Conservation (phyloP, 768 basidiomycete species). For the Clavulina sp. region DNA sequence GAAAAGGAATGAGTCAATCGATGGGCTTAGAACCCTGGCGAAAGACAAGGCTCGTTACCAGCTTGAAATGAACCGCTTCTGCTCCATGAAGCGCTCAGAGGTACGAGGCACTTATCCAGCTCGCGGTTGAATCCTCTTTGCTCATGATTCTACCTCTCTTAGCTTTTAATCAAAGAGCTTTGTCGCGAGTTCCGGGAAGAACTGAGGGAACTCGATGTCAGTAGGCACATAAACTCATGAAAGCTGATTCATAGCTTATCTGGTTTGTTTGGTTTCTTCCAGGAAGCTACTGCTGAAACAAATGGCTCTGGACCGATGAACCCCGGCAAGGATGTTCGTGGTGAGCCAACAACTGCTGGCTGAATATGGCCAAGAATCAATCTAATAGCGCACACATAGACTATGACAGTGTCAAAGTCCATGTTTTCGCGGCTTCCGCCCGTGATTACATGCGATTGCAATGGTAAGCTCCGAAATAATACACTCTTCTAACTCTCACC, state of each 20-base stretch:
- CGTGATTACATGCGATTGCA: conserved; percentile 43
- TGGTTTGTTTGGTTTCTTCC: no score
- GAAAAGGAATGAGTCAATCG: conserved; percentile 15
- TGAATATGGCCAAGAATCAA: no score
- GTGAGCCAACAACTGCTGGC: no score
- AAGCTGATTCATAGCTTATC: no score
- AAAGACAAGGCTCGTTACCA: conserved; percentile 21
- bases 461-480: conserved; percentile 13
- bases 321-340: no score
- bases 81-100: conserved; percentile 21
- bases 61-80: conserved; percentile 41
- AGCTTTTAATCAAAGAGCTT: not conserved
- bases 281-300: no score
- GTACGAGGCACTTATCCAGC: conserved; percentile 35
- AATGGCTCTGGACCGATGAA: no score
- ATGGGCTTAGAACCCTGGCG: conserved; percentile 22
- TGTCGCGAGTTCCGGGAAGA: conserved; percentile 25
- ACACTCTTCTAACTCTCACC: not conserved
- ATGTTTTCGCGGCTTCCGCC: conserved; percentile 43
- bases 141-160: not conserved
- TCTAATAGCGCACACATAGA: conserved; percentile 21
- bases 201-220: conserved; percentile 30
- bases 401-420: conserved; percentile 40
- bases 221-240: no score
- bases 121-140: not conserved